phyloP scores from a whole-genome alignment of 2,329 filamentous ascomycete species.

The Phaeosphaeriaceae sp. region DNA sequence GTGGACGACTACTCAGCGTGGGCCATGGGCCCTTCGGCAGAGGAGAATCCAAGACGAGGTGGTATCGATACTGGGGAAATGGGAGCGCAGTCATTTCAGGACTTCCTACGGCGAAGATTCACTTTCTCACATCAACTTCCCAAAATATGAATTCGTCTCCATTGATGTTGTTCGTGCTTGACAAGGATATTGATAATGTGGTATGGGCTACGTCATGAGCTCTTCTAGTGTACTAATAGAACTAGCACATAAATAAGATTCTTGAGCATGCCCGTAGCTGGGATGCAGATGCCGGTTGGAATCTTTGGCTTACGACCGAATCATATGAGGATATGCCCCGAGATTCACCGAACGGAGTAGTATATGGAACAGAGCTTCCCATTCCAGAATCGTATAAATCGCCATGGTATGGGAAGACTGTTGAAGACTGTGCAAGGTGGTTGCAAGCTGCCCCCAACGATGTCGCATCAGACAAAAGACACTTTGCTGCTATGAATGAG shows the following conservation, averaged over 20 bases:
- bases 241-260: conserved; percentile 9
- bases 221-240: neutral
- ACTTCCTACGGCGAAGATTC: no score
- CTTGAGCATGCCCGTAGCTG: conserved; percentile 6
- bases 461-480: neutral
- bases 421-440: conserved; percentile 17
- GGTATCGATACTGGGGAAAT: no score
- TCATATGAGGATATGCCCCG: conserved; percentile 10
- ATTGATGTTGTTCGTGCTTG: conserved; percentile 15
- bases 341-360: neutral
- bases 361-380: conserved; percentile 7
- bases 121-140: neutral
- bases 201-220: conserved; percentile 2
- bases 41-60: no score
- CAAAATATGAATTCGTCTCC: conserved; percentile 3
- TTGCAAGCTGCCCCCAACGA: conserved; percentile 6
- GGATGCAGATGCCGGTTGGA: conserved; percentile 2
- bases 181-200: conserved; percentile 9
- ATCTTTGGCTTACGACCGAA: conserved; percentile 15
- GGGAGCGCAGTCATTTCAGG: no score
- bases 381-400: conserved; percentile 5
- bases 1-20: no score
- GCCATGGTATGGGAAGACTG: conserved; percentile 12
- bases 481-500: conserved; percentile 12
- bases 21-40: no score